Percentiles rank a stretch among this genome's conserved stretches.
Conservation (phyloP, 345 rosid species). For the Xanthoceras sorbifolium region DNA sequence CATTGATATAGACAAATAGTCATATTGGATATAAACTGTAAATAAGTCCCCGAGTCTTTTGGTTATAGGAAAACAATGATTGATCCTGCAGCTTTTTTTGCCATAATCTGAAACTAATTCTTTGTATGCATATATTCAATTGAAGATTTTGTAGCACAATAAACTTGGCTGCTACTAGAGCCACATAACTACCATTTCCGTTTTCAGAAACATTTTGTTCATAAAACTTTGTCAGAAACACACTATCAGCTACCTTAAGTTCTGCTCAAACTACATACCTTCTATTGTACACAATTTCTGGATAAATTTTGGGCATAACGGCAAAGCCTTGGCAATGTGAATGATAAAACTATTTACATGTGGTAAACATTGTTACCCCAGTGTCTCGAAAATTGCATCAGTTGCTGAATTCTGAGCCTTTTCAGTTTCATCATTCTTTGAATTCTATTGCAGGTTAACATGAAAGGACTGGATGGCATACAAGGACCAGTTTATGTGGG, state of each 20-base stretch:
- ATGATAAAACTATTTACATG: not conserved
- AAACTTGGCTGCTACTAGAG: not conserved
- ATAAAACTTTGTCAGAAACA: not conserved
- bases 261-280: not conserved
- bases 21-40: not conserved
- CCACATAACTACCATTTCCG: not conserved
- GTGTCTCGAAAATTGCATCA: not conserved
- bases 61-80: not conserved
- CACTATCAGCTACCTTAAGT: not conserved
- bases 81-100: not conserved
- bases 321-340: not conserved
- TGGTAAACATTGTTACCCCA: not conserved
- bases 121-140: not conserved
- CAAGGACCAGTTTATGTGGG: constrained; percentile 99
- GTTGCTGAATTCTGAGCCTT: constrained; percentile 7
- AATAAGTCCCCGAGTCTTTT: not conserved
- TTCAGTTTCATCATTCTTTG: constrained; percentile 21
- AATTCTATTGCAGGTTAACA: constrained; percentile 66
- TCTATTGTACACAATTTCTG: not conserved
- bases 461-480: constrained; percentile 96
- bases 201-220: not conserved
- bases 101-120: not conserved
- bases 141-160: not conserved
- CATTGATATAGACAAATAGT: not conserved
- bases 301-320: not conserved